Conservation (phyloP, 768 basidiomycete genomes). For the Leucosporidium creatinivorum region DNA sequence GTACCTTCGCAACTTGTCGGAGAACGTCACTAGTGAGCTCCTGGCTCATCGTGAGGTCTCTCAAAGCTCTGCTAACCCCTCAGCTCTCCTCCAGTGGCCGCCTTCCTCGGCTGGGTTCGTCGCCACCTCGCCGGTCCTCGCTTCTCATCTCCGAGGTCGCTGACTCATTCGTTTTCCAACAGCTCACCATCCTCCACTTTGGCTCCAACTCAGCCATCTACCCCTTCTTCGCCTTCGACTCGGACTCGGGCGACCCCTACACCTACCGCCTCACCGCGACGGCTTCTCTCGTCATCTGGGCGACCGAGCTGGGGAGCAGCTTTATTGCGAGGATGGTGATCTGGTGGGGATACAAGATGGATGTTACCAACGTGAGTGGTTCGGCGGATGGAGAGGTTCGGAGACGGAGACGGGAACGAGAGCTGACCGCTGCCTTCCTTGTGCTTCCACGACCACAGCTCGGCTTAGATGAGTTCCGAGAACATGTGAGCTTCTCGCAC, state of each 20-base stretch:
- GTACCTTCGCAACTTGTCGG: slow-evolving; percentile 45
- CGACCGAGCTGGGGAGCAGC: slow-evolving; percentile 43
- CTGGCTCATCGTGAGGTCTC: slow-evolving; percentile 16
- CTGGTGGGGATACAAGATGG: slow-evolving; percentile 39
- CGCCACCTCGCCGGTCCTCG: background rate
- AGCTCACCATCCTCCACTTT: slow-evolving; percentile 40
- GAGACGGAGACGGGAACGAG: too few species aligned
- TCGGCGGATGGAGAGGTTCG: background rate
- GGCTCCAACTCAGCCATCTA: slow-evolving; percentile 45
- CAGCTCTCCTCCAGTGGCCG: slow-evolving; percentile 16
- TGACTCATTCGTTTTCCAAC: background rate
- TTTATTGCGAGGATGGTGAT: slow-evolving; percentile 42
- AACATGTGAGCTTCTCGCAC: slow-evolving; percentile 42
- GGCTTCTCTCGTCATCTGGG: slow-evolving; percentile 44
- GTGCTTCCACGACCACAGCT: slow-evolving; percentile 35
- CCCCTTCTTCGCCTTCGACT: slow-evolving; percentile 45
- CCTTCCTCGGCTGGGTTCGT: slow-evolving; percentile 40
- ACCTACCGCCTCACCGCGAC: slow-evolving; percentile 45
- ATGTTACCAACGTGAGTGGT: slow-evolving; percentile 40
- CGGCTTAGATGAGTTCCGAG: slow-evolving; percentile 45
- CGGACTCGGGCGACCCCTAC: slow-evolving; percentile 44
- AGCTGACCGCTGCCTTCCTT: too few species aligned
- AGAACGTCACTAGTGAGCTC: slow-evolving; percentile 44
- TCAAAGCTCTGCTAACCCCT: background rate
- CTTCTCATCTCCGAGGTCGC: background rate